Base-by-base conservation (phyloP, 345 rosid species). In the Lepidium didymum region DNA sequence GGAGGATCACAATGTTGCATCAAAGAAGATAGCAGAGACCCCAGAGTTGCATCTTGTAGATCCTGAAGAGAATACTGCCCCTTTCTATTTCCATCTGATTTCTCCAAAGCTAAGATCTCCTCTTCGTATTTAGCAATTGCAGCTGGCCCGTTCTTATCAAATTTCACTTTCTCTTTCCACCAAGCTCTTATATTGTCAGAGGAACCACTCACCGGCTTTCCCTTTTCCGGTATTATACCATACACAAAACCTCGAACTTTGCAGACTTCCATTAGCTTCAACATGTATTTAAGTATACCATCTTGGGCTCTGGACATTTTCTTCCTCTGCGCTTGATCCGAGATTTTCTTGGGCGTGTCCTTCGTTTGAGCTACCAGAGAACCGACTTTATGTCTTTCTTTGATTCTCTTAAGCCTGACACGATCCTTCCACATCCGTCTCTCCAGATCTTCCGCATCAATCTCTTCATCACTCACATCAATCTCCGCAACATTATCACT, bases 101-200 rank as follows among this genome's bases (percentile, higher is more conserved):
- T 89, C 34, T 75, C 80, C 72, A 82, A 79, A 9, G 92, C 91
- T 62, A 87, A 72, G 53, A 87, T 87, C 64, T 95, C 97, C 13
- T 91, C 96, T 74, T 91, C 96, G 67, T 91, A 83, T 65, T 91
- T 95, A 8, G 81, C 79, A 55, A 95, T 89, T 9, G 99, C 99
- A 3, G 96, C 97, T 0, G 97, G 99, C 4, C 99, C 99, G 63
- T 95, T 95, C 85, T 83, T 95, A 70, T 95, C 99, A 42, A 95
- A 95, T 84, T 87, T 95, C 51, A 95, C 99, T 83, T 89, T 91
- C 79, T 95, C 99, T 70, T 91, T 95, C 99, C 99, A 95, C 99
- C 99, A 95, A 79, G 97, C 97, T 82, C 99, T 82, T 37, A 91
- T 80, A 37, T 95, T 95, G 37, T 95, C 99, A 6, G 99, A 95